Evolutionary conservation across 1,284 basidiomycete genomes (phyloP), one percentile per base, ranked within the genome.

Genomic region (Heterobasidion annosum): DNA sequence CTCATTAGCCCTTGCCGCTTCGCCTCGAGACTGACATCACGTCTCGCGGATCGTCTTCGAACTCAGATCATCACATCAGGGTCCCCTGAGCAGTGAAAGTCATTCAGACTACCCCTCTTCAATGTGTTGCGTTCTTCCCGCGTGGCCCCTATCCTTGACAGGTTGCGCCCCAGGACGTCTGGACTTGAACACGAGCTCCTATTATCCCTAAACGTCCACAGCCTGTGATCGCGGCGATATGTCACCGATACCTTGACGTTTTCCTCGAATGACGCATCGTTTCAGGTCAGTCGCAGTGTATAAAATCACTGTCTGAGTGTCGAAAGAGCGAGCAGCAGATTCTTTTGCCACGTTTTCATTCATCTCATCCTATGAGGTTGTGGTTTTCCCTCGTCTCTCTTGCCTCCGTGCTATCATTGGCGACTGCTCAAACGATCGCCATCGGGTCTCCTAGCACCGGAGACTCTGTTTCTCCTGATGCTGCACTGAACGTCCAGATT

Each of bases 401-500:
- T 16, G 34, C 34, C 16, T 37, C 2, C 32, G 57, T 66, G 56
- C 54, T 56, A 37, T 57, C 61, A 25, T 54, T 61, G 19, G 66
- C 64, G 16, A 48, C 68, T 42, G 78, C 73, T 13, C 79, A 82
- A 62, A 57, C 57, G 35, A 64, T 73, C 44, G 35, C 34, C 35
- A 75, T 82, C 43, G 66, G 67, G 3, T 58, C 58, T 5, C 78
- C 79, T 1, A 18, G 56, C 0, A 61, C 65, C 6, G 70, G 69
- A 7, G 52, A 67, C 7, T 59, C 61, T 1, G 63, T 78, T 16
- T 51, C 52, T 1, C 63, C 73, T 16, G 75, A 76, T 4, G 60
- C 65, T 6, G 62, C 60, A 34, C 52, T 79, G 50, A 68, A 63
- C 34, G 70, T 81, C 6, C 68, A 75, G 55, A 62, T 81, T 49